Conservation (phyloP, 768 basidiomycete genomes). For the Pulveroboletus sp. region DNA sequence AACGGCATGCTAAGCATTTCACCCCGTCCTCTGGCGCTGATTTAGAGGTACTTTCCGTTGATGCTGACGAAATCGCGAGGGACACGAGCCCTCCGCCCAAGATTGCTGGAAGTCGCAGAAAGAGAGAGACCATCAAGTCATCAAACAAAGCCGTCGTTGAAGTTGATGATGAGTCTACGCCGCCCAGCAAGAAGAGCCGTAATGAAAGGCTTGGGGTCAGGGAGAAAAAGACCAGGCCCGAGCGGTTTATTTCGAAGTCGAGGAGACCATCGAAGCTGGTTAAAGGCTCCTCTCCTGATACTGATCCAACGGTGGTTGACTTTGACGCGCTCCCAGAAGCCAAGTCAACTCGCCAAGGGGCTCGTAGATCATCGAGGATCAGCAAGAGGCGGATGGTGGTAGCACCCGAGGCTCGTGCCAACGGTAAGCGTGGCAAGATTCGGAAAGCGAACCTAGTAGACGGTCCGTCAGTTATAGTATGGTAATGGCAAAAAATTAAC, state of each 20-base stretch:
- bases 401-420: constrained; percentile 9
- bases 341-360: constrained; percentile 2
- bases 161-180: constrained; percentile 12
- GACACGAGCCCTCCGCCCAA: constrained; percentile 7
- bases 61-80: constrained; percentile 3
- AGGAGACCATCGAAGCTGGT: constrained; percentile 36
- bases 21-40: not conserved
- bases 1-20: not conserved
- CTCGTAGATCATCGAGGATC: constrained; percentile 17
- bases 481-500: not conserved
- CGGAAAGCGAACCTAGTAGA: constrained; percentile 5
- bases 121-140: constrained; percentile 17
- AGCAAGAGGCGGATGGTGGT: constrained; percentile 10
- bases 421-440: constrained; percentile 28
- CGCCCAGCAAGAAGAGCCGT: constrained; percentile 21
- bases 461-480: not conserved
- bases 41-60: not conserved
- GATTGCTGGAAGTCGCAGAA: constrained; percentile 26
- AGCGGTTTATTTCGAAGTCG: constrained; percentile 6
- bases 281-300: constrained; percentile 31
- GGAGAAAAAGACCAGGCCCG: constrained; percentile 1
- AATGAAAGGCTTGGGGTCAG: not conserved
- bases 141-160: constrained; percentile 5
- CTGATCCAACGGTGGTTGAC: constrained; percentile 18
- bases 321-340: constrained; percentile 33